phyloP scores from a whole-genome alignment of 2,329 filamentous ascomycete genomes.

The Furcasterigmium sp. region DNA sequence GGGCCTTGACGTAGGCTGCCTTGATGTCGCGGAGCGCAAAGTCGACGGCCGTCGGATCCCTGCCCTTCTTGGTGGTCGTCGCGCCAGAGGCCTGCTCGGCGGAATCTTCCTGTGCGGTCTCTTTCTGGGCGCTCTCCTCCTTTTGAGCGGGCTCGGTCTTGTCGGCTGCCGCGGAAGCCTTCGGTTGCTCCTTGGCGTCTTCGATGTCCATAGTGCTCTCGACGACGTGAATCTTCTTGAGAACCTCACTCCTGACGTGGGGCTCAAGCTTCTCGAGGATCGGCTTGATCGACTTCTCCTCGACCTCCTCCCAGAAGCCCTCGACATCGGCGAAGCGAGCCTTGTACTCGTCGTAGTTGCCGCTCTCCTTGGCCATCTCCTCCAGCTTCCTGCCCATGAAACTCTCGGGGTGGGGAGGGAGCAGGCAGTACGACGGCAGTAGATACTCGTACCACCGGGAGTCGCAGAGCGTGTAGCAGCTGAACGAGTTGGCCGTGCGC shows the following conservation, averaged over 20 bases:
- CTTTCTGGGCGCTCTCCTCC: slow-evolving; percentile 6
- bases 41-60: slow-evolving; percentile 48
- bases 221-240: slow-evolving; percentile 52
- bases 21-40: slow-evolving; percentile 70
- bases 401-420: slow-evolving; percentile 87
- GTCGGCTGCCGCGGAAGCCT: slow-evolving; percentile 18
- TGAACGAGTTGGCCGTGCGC: slow-evolving; percentile 84
- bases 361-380: slow-evolving; percentile 69
- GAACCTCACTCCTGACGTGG: slow-evolving; percentile 55
- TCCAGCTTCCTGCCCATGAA: slow-evolving; percentile 79
- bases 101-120: slow-evolving; percentile 13
- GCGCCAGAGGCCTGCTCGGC: slow-evolving; percentile 6
- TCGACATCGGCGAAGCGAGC: slow-evolving; percentile 71
- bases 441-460: slow-evolving; percentile 97
- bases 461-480: slow-evolving; percentile 91
- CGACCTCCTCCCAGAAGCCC: slow-evolving; percentile 76
- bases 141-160: slow-evolving; percentile 16
- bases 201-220: slow-evolving; percentile 14
- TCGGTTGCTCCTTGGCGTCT: slow-evolving; percentile 9
- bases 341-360: slow-evolving; percentile 63
- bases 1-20: slow-evolving; percentile 73
- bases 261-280: slow-evolving; percentile 59
- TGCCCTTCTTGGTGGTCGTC: slow-evolving; percentile 10
- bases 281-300: slow-evolving; percentile 74
- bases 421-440: slow-evolving; percentile 85